A percentile compares a stretch with the other conserved stretches of the same genome.
Conservation (phyloP, 129 eudicot genomes). For the Silybum marianum region DNA sequence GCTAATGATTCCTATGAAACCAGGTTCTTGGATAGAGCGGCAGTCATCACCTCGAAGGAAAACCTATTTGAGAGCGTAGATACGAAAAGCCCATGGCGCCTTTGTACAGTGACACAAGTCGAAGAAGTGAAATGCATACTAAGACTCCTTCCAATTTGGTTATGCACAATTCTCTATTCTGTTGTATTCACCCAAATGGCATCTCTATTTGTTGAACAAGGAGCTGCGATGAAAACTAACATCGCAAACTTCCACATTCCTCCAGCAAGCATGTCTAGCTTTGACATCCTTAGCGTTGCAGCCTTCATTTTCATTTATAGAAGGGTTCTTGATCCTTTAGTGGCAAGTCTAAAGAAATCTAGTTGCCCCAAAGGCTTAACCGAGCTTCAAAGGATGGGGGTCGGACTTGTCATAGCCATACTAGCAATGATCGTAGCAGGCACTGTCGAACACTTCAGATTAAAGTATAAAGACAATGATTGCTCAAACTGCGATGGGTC, state of each 20-base stretch:
- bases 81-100: constrained; percentile 48
- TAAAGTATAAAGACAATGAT: constrained; percentile 38
- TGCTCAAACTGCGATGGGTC: constrained; percentile 46
- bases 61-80: not conserved
- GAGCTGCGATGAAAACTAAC: constrained; percentile 77
- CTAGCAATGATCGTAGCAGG: constrained; percentile 82
- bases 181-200: constrained; percentile 90
- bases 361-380: constrained; percentile 53
- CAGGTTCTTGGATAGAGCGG: constrained; percentile 90
- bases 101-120: constrained; percentile 82
- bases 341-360: constrained; percentile 41
- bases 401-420: constrained; percentile 76
- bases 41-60: constrained; percentile 51
- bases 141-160: constrained; percentile 91
- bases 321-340: constrained; percentile 57
- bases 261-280: constrained; percentile 91
- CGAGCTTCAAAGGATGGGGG: constrained; percentile 87
- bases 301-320: constrained; percentile 73
- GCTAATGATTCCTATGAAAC: not conserved
- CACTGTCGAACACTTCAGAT: constrained; percentile 60
- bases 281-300: constrained; percentile 77
- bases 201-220: constrained; percentile 89
- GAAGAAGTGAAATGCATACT: constrained; percentile 97
- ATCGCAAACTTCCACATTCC: constrained; percentile 69
- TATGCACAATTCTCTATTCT: constrained; percentile 84